Conservation (phyloP, 352 stramenopile genomes). For the Phytophthora megakarya region DNA sequence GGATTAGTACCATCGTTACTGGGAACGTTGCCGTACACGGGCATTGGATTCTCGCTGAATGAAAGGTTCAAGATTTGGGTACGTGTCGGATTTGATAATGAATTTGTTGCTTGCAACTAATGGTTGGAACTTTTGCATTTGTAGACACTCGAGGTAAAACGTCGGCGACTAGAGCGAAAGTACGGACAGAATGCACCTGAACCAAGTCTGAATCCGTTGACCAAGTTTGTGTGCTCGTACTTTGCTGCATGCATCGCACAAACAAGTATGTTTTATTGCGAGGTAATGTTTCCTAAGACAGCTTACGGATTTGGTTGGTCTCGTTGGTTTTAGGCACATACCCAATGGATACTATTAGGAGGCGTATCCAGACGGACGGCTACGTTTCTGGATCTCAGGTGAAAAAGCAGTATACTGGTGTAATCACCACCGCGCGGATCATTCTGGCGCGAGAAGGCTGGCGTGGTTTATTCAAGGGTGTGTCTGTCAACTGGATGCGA, state of each 20-base stretch:
- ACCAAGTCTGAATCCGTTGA: conserved; percentile 61
- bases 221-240: conserved; percentile 87
- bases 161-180: conserved; percentile 37
- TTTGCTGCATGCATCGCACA: conserved; percentile 85
- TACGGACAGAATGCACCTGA: conserved; percentile 28
- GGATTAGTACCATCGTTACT: conserved; percentile 80
- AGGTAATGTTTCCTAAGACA: neutral
- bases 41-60: conserved; percentile 86
- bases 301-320: neutral
- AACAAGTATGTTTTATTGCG: conserved; percentile 34
- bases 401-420: conserved; percentile 68
- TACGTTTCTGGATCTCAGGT: conserved; percentile 58
- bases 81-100: conserved; percentile 17
- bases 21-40: conserved; percentile 85
- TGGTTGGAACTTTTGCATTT: neutral
- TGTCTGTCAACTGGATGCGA: conserved; percentile 87
- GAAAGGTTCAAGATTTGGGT: conserved; percentile 84
- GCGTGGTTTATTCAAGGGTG: conserved; percentile 86
- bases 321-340: conserved; percentile 63
- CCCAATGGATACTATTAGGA: conserved; percentile 84
- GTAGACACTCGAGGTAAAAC: conserved; percentile 59
- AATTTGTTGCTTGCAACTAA: neutral
- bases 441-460: conserved; percentile 80
- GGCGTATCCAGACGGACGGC: conserved; percentile 84
- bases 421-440: conserved; percentile 66